Evolutionary conservation across 129 eudicot species (phyloP).

Genomic region (Calendula officinalis): DNA sequence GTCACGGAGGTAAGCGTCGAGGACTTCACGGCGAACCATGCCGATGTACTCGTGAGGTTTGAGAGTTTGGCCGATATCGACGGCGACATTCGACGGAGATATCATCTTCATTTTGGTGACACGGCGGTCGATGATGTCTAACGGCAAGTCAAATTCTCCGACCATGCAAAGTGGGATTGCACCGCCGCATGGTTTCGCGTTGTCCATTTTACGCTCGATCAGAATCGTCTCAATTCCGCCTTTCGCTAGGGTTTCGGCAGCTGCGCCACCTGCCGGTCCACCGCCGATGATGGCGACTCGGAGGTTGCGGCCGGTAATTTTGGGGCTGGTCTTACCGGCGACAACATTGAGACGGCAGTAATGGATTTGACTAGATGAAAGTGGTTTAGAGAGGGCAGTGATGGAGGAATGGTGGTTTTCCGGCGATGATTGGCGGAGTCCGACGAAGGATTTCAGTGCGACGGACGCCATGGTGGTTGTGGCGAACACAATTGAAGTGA

Average conservation of each 20-base stretch:
- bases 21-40: conserved; percentile 96
- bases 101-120: conserved; percentile 99
- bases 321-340: conserved; percentile 79
- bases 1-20: conserved; percentile 77
- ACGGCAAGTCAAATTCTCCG: conserved; percentile 88
- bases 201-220: conserved; percentile 83
- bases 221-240: conserved; percentile 86
- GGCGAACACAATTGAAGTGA: conserved; percentile 17
- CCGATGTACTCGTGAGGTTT: conserved; percentile 97
- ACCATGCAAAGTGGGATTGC: conserved; percentile 99
- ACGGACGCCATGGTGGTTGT: conserved; percentile 53
- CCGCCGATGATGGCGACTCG: conserved; percentile 97
- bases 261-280: conserved; percentile 97
- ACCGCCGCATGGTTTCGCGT: conserved; percentile 97
- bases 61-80: conserved; percentile 82
- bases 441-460: conserved; percentile 81
- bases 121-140: conserved; percentile 83
- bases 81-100: conserved; percentile 95
- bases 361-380: conserved; percentile 16
- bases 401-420: conserved; percentile 37
- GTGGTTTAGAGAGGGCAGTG: conserved; percentile 29
- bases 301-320: conserved; percentile 83
- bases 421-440: conserved; percentile 72
- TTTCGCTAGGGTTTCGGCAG: conserved; percentile 92
- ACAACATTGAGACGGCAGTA: conserved; percentile 45